Evolutionary conservation across 306 rosid genomes (phyloP).

Genomic region (Lathyrus aphaca): DNA sequence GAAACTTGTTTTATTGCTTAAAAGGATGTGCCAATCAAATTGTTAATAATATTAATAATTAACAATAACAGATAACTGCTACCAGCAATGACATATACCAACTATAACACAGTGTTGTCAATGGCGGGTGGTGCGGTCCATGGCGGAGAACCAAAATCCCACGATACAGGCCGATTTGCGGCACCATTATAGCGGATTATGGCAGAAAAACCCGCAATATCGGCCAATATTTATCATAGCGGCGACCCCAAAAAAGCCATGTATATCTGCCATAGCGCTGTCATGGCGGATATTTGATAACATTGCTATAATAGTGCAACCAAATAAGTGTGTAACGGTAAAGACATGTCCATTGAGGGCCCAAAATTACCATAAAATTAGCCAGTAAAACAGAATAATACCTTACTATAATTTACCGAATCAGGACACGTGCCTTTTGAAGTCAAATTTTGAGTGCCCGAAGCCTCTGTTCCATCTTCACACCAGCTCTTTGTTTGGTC

Average conservation of each 20-base stretch:
- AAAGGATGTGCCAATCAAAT: conserved; percentile 19
- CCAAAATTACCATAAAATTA: conserved; percentile 26
- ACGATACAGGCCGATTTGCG: no score
- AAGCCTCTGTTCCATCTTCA: conserved; percentile 78
- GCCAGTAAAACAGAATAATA: conserved; percentile 38
- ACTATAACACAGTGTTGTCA: neutral
- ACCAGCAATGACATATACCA: conserved; percentile 23
- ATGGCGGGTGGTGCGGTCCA: no score
- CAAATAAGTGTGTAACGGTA: neutral
- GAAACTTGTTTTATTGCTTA: conserved; percentile 23
- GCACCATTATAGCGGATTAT: no score
- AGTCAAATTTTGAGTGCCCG: conserved; percentile 56
- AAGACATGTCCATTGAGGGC: conserved; percentile 21
- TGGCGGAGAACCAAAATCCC: no score
- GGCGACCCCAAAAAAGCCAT: no score
- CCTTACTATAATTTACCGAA: conserved; percentile 62
- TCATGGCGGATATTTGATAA: no score
- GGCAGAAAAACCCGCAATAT: no score
- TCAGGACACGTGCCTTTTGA: conserved; percentile 62
- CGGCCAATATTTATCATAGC: no score
- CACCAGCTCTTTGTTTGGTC: conserved; percentile 85
- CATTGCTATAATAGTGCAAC: neutral
- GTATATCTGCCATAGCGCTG: no score
- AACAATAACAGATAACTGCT: conserved; percentile 17
- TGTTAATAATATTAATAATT: conserved; percentile 12